Conservation (phyloP, 1,284 basidiomycete genomes). For the Rhodotorula glutinis region DNA sequence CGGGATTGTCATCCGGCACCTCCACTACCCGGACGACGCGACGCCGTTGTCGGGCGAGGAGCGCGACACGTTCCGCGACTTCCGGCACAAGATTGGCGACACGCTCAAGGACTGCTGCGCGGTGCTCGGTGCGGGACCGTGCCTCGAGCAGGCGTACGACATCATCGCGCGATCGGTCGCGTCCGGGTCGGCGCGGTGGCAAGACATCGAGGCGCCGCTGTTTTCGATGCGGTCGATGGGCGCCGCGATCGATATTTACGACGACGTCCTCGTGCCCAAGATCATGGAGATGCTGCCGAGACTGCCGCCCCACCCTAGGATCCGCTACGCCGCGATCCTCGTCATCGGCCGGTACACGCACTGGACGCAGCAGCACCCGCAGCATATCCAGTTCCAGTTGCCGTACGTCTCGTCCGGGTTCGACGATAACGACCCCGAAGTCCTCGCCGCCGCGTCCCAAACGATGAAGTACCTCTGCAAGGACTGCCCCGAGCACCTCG, state of each 20-base stretch:
- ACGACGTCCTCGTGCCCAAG: constrained; percentile 82
- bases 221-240: constrained; percentile 99
- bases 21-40: constrained; percentile 77
- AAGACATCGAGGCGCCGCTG: constrained; percentile 94
- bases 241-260: constrained; percentile 79
- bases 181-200: constrained; percentile 61
- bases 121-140: constrained; percentile 82
- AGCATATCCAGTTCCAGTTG: constrained; percentile 79
- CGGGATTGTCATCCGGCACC: constrained; percentile 80
- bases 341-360: constrained; percentile 95
- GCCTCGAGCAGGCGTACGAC: constrained; percentile 75
- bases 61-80: constrained; percentile 86
- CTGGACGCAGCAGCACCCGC: constrained; percentile 89
- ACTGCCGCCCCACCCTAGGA: constrained; percentile 83
- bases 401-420: constrained; percentile 92
- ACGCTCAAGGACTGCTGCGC: constrained; percentile 98
- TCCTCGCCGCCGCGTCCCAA: constrained; percentile 90
- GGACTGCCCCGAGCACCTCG: constrained; percentile 84
- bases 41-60: constrained; percentile 72
- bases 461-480: constrained; percentile 96
- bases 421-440: constrained; percentile 60
- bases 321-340: constrained; percentile 91
- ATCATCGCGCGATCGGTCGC: constrained; percentile 72
- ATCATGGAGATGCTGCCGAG: constrained; percentile 93
- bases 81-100: constrained; percentile 98